Conservation (phyloP, 1,139 yeast genomes). For the Candida tropicalis region DNA sequence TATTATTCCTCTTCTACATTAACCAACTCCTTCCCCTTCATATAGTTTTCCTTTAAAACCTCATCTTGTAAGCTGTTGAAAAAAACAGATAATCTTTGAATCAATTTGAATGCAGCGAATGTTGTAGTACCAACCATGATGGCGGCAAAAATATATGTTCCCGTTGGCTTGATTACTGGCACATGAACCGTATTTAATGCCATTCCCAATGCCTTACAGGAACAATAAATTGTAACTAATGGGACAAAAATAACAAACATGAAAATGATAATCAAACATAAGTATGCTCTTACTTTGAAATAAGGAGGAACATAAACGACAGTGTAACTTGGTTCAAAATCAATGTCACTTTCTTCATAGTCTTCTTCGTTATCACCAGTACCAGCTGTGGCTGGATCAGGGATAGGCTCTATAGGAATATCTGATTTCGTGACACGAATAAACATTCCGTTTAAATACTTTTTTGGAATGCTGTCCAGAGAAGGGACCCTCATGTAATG, state of each 20-base stretch:
- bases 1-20: background rate
- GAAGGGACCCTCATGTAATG: slow-evolving; percentile 83
- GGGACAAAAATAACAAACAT: slow-evolving; percentile 1
- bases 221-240: too few species aligned
- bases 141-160: too few species aligned
- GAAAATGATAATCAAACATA: background rate
- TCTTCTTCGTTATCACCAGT: background rate
- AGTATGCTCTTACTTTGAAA: slow-evolving; percentile 2
- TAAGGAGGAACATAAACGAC: background rate
- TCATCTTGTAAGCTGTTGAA: background rate
- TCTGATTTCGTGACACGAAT: slow-evolving; percentile 85
- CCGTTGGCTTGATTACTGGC: too few species aligned
- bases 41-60: background rate
- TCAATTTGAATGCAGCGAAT: too few species aligned
- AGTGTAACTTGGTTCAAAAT: background rate
- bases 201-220: too few species aligned
- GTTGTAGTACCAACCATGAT: too few species aligned
- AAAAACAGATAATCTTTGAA: background rate
- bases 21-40: background rate
- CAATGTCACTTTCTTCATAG: background rate
- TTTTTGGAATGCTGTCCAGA: slow-evolving; percentile 71
- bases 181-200: too few species aligned
- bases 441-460: slow-evolving; percentile 65
- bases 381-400: background rate
- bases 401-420: slow-evolving; percentile 31